Conservation (phyloP, 225 moss, liverwort and hornwort species). For the Thuidium tamariscinum region DNA sequence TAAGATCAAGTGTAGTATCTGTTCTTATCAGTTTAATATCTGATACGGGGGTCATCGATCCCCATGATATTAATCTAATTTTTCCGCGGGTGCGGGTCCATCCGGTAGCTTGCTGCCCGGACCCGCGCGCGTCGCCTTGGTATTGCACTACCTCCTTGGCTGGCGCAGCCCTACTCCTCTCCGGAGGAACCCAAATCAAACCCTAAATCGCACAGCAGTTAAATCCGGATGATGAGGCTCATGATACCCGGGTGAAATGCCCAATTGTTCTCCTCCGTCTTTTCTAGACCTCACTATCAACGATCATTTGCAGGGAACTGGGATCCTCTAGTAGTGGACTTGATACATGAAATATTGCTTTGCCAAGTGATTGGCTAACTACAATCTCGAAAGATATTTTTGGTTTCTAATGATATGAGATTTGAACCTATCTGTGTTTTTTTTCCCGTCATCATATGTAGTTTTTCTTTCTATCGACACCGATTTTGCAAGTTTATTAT, state of each 20-base stretch:
- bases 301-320: no score
- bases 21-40: slow-evolving; percentile 76
- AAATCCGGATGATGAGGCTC: no score
- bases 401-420: background rate
- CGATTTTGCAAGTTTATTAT: no score
- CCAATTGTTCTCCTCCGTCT: no score
- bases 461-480: no score
- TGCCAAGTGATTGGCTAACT: background rate
- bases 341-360: background rate
- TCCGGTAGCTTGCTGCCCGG: slow-evolving; percentile 9
- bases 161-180: background rate
- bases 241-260: no score
- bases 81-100: slow-evolving; percentile 8
- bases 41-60: slow-evolving; percentile 54
- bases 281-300: background rate
- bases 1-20: slow-evolving; percentile 72
- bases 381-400: background rate
- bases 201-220: background rate
- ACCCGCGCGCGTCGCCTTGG: slow-evolving; percentile 4
- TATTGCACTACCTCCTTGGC: background rate
- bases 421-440: no score
- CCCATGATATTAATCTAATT: slow-evolving; percentile 78
- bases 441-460: no score
- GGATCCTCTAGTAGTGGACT: no score
- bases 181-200: background rate